A percentile compares a stretch with the other conserved stretches of the same genome.
Conservation (phyloP, 805 yeast genomes). For the Ogataea paraovalis region DNA sequence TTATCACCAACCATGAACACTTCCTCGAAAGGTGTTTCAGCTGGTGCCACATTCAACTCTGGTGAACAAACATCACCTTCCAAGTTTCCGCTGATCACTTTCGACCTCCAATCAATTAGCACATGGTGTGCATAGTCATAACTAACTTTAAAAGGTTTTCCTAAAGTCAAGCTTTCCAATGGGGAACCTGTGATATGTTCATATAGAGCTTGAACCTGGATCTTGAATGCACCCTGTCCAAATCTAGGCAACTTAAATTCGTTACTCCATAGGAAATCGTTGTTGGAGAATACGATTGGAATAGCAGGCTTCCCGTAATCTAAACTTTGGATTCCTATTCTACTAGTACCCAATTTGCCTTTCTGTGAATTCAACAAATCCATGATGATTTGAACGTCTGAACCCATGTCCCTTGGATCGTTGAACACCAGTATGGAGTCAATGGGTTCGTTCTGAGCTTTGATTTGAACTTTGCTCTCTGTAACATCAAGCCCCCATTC, state of each 20-base stretch:
- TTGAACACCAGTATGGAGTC: conserved; percentile 82
- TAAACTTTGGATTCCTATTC: conserved; percentile 24
- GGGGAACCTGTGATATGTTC: conserved; percentile 34
- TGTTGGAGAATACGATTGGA: conserved; percentile 76
- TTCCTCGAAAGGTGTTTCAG: conserved; percentile 43
- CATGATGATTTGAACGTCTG: conserved; percentile 73
- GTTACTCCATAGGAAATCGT: conserved; percentile 86
- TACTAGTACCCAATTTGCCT: conserved; percentile 63
- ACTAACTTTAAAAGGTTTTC: conserved; percentile 77
- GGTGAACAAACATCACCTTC: conserved; percentile 35
- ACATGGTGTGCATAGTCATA: conserved; percentile 81
- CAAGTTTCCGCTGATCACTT: conserved; percentile 25
- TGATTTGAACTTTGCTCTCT: conserved; percentile 7
- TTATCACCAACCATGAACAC: conserved; percentile 97
- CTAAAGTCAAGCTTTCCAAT: conserved; percentile 58
- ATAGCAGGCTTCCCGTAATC: conserved; percentile 43
- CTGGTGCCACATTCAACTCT: conserved; percentile 38
- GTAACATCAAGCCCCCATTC: conserved; percentile 35
- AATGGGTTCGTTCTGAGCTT: conserved; percentile 36
- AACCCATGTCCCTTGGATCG: conserved; percentile 86
- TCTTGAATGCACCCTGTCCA: conserved; percentile 87
- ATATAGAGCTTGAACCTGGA: conserved; percentile 58
- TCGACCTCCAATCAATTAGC: conserved; percentile 50
- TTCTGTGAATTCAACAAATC: conserved; percentile 63
- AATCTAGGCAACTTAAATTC: conserved; percentile 73